phyloP scores from a whole-genome alignment of 2,329 filamentous ascomycete species.

The Colletotrichum euphorbiae region DNA sequence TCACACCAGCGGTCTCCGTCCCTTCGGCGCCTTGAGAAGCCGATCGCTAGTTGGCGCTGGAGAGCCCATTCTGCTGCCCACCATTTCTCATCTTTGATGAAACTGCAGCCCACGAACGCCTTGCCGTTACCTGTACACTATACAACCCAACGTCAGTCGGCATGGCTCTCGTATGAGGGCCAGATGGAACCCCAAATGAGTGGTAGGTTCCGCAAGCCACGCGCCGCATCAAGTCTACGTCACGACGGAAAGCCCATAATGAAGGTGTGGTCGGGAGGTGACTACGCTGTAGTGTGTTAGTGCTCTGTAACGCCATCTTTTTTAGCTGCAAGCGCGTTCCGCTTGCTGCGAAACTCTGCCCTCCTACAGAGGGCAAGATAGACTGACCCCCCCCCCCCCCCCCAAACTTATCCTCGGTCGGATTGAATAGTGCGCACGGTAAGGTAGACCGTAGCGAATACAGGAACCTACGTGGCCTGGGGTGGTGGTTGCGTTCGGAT shows the following conservation, averaged over 20 bases:
- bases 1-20: constrained; percentile 28
- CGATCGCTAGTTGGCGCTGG: not conserved
- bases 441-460: no score
- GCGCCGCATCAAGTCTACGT: constrained; percentile 33
- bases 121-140: constrained; percentile 20
- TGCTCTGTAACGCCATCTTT: constrained; percentile 25
- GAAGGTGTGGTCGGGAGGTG: constrained; percentile 24
- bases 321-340: constrained; percentile 18
- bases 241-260: constrained; percentile 21
- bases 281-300: constrained; percentile 1
- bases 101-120: constrained; percentile 18
- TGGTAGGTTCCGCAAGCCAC: constrained; percentile 24
- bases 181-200: constrained; percentile 3
- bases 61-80: constrained; percentile 16
- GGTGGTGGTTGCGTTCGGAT: constrained; percentile 25
- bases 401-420: not conserved
- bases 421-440: not conserved
- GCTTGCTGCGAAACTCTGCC: constrained; percentile 17
- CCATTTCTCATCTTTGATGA: constrained; percentile 21
- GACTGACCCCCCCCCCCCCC: constrained; percentile 14
- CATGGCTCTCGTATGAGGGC: constrained; percentile 14
- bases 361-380: constrained; percentile 17
- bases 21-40: constrained; percentile 24
- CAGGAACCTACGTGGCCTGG: no score
- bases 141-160: constrained; percentile 13